Evolutionary conservation across 2,329 filamentous ascomycete genomes (phyloP), one percentile per base, ranked within the genome.

Genomic region (Amauroascus niger): DNA sequence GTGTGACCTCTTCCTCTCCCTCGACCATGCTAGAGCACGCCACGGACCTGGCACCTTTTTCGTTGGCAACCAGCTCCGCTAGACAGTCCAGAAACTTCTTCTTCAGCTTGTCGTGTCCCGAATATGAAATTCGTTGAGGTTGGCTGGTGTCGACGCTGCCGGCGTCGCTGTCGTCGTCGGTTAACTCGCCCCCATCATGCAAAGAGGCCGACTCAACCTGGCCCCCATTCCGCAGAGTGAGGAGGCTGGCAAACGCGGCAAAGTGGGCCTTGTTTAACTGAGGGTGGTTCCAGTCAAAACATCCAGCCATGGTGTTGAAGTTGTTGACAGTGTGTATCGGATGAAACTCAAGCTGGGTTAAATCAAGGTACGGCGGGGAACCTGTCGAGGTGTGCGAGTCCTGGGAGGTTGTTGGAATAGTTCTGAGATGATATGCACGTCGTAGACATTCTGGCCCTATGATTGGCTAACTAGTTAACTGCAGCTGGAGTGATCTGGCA

Each of bases 21-120:
- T 41, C 37, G n/a, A 16, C 18, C 43, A 22, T 30, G 14, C 43
- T 28, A 6, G 43, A 16, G 24, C 43, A 46, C 18, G 43, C 43
- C 6, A 46, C 43, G n/a, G 43, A 46, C 24, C 24, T 46, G n/a
- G 18, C 43, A 24, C 43, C 43, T 30, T 46, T 46, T 5, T 28
- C 8, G 22, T 46, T 46, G 26, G 43, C n/a, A 46, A 46, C 43
- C n/a, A 46, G 43, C 26, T 46, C 43, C n/a, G 43, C 43, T 4
- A 46, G 24, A 24, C 43, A 46, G 26, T 46, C 43, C n/a, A 46
- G n/a, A 46, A 46, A 46, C 43, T 24, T 46, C 22, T 18, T 8
- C 43, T 46, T 46, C 43, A 46, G n/a, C 18, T 7, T n/a, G 24
- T 46, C 26, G 14, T 14, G 24, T 6, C 24, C 43, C 6, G 43